phyloP scores from a whole-genome alignment of 2,329 filamentous ascomycete genomes.

The Penicillium sclerotiorum region DNA sequence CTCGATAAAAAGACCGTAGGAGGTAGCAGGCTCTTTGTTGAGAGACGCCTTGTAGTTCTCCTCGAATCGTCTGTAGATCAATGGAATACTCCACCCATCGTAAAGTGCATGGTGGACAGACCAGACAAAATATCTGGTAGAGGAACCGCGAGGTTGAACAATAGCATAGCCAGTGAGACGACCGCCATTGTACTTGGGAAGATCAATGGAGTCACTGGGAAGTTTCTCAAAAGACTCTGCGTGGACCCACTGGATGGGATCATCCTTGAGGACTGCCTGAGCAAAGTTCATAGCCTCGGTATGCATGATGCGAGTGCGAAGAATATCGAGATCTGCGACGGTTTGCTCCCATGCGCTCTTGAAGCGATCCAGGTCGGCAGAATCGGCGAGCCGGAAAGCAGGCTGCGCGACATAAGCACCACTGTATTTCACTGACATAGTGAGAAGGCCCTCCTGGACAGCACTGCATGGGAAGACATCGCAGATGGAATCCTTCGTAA shows the following conservation, averaged over 20 bases:
- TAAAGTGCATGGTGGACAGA: conserved; percentile 57
- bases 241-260: conserved; percentile 38
- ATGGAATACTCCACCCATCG: conserved; percentile 51
- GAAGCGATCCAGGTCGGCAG: conserved; percentile 47
- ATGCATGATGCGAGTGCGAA: conserved; percentile 52
- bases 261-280: conserved; percentile 44
- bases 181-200: conserved; percentile 40
- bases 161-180: conserved; percentile 40
- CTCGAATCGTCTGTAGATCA: conserved; percentile 41
- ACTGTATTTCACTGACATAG: conserved; percentile 50
- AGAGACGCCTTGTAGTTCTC: conserved; percentile 33
- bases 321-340: conserved; percentile 49
- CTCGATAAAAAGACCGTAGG: conserved; percentile 36
- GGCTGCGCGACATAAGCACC: conserved; percentile 55
- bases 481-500: conserved; percentile 32
- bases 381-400: conserved; percentile 41
- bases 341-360: conserved; percentile 51
- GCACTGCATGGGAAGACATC: conserved; percentile 50
- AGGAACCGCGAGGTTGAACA: conserved; percentile 27
- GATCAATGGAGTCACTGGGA: conserved; percentile 24
- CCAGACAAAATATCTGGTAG: conserved; percentile 48
- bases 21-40: conserved; percentile 12
- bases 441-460: conserved; percentile 50
- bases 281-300: conserved; percentile 40
- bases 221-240: conserved; percentile 31